These are phyloP conservation scores for Geotrichum cucujoidarum DNA, from an alignment of 1,139 yeast species.

Conservation along the genomic window DNA sequence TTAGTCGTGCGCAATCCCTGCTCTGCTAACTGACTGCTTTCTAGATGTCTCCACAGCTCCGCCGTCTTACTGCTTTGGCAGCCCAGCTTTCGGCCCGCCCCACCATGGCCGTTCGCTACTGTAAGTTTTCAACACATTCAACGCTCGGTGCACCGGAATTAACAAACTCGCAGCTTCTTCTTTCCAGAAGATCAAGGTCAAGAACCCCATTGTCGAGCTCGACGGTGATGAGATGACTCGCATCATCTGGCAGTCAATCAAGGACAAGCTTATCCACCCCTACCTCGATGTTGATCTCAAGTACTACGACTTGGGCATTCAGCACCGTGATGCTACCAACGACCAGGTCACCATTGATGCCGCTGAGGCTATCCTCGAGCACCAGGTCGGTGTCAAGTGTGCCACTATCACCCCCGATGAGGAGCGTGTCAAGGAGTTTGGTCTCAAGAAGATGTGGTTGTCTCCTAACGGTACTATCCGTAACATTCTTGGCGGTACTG, in stretches of 20 bases:
- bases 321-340: slow-evolving; percentile 78
- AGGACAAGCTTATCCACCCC: slow-evolving; percentile 71
- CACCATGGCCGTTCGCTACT: background rate
- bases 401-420: slow-evolving; percentile 99
- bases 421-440: slow-evolving; percentile 85
- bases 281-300: slow-evolving; percentile 82
- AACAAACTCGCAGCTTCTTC: slow-evolving; percentile 16
- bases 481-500: slow-evolving; percentile 92
- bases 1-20: too few species aligned
- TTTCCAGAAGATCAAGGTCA: slow-evolving; percentile 62
- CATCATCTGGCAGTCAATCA: slow-evolving; percentile 84
- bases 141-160: too few species aligned
- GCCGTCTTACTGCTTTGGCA: slow-evolving; percentile 1
- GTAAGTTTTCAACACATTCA: background rate
- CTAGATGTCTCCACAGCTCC: slow-evolving; percentile 6
- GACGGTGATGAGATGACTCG: slow-evolving; percentile 97
- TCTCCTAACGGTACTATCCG: slow-evolving; percentile 97
- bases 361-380: slow-evolving; percentile 81
- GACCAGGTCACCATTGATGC: slow-evolving; percentile 87
- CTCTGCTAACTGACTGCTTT: too few species aligned
- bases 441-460: slow-evolving; percentile 91
- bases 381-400: slow-evolving; percentile 92
- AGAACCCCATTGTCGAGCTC: slow-evolving; percentile 87
- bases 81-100: slow-evolving; percentile 2
- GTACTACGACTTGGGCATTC: slow-evolving; percentile 85